Conservation (phyloP, 495 filamentous ascomycete species). For the Penicillium paxilli region DNA sequence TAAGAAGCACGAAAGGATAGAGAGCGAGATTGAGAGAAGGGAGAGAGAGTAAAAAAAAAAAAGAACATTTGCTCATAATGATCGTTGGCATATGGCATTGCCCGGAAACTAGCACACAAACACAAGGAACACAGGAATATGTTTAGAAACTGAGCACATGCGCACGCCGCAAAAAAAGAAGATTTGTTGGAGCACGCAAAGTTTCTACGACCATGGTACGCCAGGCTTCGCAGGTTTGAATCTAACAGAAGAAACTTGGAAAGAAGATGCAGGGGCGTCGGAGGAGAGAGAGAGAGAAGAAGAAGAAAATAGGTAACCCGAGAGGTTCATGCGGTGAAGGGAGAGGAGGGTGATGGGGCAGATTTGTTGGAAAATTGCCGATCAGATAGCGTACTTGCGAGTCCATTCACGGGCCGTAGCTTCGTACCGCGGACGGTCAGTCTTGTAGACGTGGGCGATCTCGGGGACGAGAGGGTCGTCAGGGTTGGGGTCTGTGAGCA, state of each 20-base stretch:
- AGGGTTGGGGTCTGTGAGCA: constrained; percentile 99
- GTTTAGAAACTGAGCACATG: constrained; percentile 1
- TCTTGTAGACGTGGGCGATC: constrained; percentile 99
- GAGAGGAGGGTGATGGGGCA: constrained; percentile 11
- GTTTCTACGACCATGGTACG: constrained; percentile 50
- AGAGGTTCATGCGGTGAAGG: constrained; percentile 17
- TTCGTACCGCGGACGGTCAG: constrained; percentile 91
- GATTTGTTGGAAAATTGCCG: constrained; percentile 28
- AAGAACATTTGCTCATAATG: constrained; percentile 42
- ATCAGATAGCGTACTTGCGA: constrained; percentile 89
- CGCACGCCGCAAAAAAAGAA: constrained; percentile 19
- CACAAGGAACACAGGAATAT: constrained; percentile 4
- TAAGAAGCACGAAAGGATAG: neutral
- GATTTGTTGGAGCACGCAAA: constrained; percentile 18
- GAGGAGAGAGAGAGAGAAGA: constrained; percentile 14
- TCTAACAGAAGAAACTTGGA: constrained; percentile 34
- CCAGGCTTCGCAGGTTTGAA: constrained; percentile 44
- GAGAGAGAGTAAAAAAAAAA: neutral
- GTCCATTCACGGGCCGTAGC: constrained; percentile 98
- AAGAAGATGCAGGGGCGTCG: constrained; percentile 36
- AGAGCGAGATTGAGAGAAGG: neutral
- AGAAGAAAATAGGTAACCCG: too few species aligned
- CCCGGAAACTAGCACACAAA: constrained; percentile 25
- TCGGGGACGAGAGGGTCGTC: constrained; percentile 98
- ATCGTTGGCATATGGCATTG: constrained; percentile 45